Conservation (phyloP, 768 basidiomycete species). For the Macrolepiota fuliginosa region DNA sequence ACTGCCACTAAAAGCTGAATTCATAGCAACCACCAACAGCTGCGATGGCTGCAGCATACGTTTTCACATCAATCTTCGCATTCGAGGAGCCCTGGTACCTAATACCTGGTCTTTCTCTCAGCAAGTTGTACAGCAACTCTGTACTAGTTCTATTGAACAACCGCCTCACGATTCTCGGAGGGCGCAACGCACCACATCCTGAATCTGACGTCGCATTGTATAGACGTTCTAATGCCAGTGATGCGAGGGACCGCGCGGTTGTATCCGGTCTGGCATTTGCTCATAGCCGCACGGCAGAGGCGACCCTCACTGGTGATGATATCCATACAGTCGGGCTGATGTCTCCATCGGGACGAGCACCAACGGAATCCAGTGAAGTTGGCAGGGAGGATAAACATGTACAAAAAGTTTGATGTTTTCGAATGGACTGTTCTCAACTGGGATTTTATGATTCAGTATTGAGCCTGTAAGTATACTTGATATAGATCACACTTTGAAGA, state of each 20-base stretch:
- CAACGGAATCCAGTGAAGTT: neutral
- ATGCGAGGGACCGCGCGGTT: neutral
- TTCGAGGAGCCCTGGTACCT: neutral
- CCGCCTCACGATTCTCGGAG: neutral
- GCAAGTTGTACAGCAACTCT: neutral
- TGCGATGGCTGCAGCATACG: neutral
- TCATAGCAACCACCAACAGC: neutral
- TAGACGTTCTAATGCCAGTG: neutral
- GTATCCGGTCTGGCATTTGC: neutral
- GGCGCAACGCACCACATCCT: neutral
- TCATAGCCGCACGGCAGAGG: neutral
- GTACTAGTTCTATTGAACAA: constrained; percentile 8
- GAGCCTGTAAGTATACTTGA: too few relatives aligned
- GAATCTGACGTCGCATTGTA: neutral
- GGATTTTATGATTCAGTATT: too few relatives aligned
- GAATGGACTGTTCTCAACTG: too few relatives aligned
- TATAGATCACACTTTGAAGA: too few relatives aligned
- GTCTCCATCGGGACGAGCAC: neutral
- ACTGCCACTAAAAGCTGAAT: neutral
- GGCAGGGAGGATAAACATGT: neutral
- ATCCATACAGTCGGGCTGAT: neutral
- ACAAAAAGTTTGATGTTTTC: neutral
- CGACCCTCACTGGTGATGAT: neutral
- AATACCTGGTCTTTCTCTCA: neutral
- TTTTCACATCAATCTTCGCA: neutral